Conservation (phyloP, 2,329 filamentous ascomycete species). For the Mariannaea elegans region DNA sequence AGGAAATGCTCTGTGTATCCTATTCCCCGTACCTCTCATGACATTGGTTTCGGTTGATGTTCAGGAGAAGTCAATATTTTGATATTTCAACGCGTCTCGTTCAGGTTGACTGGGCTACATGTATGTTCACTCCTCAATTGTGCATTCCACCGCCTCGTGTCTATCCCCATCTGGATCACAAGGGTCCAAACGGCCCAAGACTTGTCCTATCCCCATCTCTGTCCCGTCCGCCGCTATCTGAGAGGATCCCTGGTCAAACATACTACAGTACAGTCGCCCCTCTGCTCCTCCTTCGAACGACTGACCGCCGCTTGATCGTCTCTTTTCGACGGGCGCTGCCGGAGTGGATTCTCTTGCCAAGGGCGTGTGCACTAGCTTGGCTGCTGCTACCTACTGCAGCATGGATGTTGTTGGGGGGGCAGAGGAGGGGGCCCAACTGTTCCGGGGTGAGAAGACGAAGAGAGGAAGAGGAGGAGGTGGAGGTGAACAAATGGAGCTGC, state of each 20-base stretch:
- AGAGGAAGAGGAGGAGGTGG: not conserved
- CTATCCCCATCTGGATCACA: not conserved
- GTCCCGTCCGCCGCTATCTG: constrained; percentile 6
- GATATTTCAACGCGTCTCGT: not conserved
- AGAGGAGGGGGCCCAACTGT: not conserved
- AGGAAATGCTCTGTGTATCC: not conserved
- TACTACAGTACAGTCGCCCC: constrained; percentile 30
- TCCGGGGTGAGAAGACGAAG: not conserved
- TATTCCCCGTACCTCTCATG: too few relatives aligned
- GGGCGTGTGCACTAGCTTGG: constrained; percentile 34
- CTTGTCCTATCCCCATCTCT: not conserved
- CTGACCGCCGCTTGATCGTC: constrained; percentile 41
- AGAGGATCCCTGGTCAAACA: constrained; percentile 23
- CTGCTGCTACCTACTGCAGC: not conserved
- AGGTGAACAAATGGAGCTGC: not conserved
- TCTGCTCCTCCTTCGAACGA: constrained; percentile 25
- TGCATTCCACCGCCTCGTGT: constrained; percentile 15
- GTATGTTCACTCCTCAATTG: not conserved
- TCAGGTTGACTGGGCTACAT: constrained; percentile 13
- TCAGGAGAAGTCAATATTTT: not conserved
- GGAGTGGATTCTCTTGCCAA: constrained; percentile 35
- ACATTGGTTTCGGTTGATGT: not conserved
- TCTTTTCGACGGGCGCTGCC: constrained; percentile 36
- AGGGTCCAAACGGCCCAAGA: not conserved
- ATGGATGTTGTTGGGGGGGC: constrained; percentile 27